These are phyloP conservation scores for Chrysoporthe austroafricana DNA, from an alignment of 2,329 filamentous ascomycete genomes.

Conservation along the genomic window DNA sequence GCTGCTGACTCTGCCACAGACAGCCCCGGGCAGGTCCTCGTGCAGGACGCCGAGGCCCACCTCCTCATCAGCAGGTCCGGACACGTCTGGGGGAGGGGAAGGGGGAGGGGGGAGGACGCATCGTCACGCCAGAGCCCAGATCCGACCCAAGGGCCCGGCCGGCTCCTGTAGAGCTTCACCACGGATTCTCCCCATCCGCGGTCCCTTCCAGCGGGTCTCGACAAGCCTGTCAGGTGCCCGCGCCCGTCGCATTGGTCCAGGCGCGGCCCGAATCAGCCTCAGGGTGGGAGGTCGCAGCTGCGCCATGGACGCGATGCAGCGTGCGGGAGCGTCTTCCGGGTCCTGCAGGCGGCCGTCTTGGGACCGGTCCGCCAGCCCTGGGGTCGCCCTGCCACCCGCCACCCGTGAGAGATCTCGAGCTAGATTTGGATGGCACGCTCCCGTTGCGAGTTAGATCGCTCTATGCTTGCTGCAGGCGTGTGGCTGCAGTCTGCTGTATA, in stretches of 20 bases:
- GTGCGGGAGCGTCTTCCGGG: conserved; percentile 15
- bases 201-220: neutral
- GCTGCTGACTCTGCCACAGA: neutral
- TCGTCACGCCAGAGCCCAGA: too few species aligned
- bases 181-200: conserved; percentile 2
- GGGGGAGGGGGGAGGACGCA: too few species aligned
- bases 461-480: neutral
- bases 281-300: neutral
- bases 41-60: neutral
- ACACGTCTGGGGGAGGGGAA: too few species aligned
- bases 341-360: conserved; percentile 13
- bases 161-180: neutral
- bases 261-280: neutral
- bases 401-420: neutral
- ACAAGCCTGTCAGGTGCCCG: neutral
- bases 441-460: neutral
- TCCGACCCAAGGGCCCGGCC: neutral
- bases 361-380: conserved; percentile 12
- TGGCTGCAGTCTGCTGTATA: neutral
- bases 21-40: neutral
- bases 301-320: conserved; percentile 6
- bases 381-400: neutral
- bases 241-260: neutral
- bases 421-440: neutral
- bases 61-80: too few species aligned